phyloP scores from a whole-genome alignment of 768 basidiomycete species.

The Lanmaoa rubissima region DNA sequence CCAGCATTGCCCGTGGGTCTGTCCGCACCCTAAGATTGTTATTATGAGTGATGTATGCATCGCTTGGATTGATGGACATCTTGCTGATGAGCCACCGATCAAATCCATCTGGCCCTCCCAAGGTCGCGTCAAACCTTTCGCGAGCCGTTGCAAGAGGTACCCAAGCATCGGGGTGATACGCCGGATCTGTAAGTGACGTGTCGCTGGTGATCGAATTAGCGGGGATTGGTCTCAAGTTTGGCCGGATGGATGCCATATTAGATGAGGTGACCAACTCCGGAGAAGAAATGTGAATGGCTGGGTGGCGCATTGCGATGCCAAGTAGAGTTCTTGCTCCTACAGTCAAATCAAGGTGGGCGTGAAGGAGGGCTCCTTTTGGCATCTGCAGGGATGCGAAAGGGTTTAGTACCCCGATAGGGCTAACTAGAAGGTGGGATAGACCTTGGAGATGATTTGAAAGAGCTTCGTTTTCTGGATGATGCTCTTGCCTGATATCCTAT shows the following conservation, averaged over 20 bases:
- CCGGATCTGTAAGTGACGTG: slow-evolving; percentile 34
- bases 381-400: slow-evolving; percentile 42
- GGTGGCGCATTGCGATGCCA: slow-evolving; percentile 52
- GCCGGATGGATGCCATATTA: slow-evolving; percentile 44
- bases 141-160: slow-evolving; percentile 55
- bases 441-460: slow-evolving; percentile 63
- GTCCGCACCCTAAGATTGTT: slow-evolving; percentile 57
- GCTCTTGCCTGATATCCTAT: slow-evolving; percentile 39
- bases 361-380: slow-evolving; percentile 78
- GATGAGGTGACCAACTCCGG: slow-evolving; percentile 37
- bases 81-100: slow-evolving; percentile 61
- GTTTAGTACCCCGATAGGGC: neutral
- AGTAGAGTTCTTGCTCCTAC: slow-evolving; percentile 55
- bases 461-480: slow-evolving; percentile 61
- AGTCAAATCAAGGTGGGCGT: slow-evolving; percentile 74
- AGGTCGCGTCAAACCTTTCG: slow-evolving; percentile 43
- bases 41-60: slow-evolving; percentile 73
- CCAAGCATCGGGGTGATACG: slow-evolving; percentile 51
- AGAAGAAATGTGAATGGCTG: slow-evolving; percentile 59
- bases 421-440: slow-evolving; percentile 11
- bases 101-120: slow-evolving; percentile 66
- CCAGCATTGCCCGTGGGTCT: neutral
- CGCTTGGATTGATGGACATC: slow-evolving; percentile 65
- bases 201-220: slow-evolving; percentile 13
- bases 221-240: slow-evolving; percentile 54